Percentiles rank a stretch among this genome's conserved stretches.
Evolutionary conservation across 2,329 filamentous ascomycete species (phyloP).

Genomic region (Alternaria triticimaculans): DNA sequence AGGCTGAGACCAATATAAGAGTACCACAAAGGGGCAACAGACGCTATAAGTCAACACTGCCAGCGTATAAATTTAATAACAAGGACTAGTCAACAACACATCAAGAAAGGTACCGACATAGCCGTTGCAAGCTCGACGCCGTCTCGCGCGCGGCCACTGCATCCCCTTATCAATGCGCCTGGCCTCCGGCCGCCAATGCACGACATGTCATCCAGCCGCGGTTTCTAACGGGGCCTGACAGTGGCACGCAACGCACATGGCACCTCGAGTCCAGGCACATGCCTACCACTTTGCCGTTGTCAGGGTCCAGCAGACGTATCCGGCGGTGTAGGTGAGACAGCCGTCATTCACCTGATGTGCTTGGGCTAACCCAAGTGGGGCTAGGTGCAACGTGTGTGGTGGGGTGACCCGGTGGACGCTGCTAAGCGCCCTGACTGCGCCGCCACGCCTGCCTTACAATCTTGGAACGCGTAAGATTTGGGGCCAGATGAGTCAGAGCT

Average conservation of each 20-base stretch:
- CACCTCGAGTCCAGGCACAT: constrained; percentile 4
- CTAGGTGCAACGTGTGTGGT: background rate
- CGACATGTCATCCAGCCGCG: constrained; percentile 11
- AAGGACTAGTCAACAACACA: background rate
- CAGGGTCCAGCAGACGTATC: constrained; percentile 6
- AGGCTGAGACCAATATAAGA: background rate
- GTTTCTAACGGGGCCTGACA: constrained; percentile 6
- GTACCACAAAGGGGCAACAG: background rate
- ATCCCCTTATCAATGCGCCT: constrained; percentile 13
- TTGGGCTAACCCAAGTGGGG: background rate
- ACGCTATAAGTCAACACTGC: background rate
- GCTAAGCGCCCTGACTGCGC: constrained; percentile 1
- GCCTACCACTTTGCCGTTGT: constrained; percentile 1
- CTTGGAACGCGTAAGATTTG: background rate
- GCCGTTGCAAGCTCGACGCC: background rate
- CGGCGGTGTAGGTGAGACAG: constrained; percentile 14
- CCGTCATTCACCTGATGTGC: constrained; percentile 12
- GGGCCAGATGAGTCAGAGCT: background rate
- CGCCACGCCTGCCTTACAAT: background rate
- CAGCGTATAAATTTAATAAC: background rate
- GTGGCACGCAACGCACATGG: constrained; percentile 8
- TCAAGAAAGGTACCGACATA: background rate
- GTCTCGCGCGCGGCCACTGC: background rate
- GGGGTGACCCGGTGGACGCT: background rate
- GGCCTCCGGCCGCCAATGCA: background rate